Base-by-base conservation (phyloP, 148 eudicot genomes). In the Vaccinium myrtillus region DNA sequence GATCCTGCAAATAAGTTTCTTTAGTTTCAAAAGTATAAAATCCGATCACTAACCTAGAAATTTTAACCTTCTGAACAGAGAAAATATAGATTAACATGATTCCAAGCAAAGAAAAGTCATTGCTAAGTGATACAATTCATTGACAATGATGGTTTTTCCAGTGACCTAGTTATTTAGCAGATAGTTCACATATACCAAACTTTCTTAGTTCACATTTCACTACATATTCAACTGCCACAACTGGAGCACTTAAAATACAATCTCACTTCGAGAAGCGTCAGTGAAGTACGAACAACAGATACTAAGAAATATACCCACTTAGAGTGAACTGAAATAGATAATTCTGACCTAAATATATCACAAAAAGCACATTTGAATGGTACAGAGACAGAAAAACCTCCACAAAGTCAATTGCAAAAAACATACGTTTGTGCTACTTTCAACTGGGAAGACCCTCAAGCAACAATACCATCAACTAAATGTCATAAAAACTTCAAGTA, bases 1-100 rank as follows among this genome's bases (percentile, higher is more conserved):
- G 53, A 80, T 84, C 85, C 90, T 88, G 83, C 86, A 84, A 78
- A n/a, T 54, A 27, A 74, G 6, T 73, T 55, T 54, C 4, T 10
- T 82, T 51, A 73, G 67, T 53, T 53, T 55, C 39, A 77, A 21
- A 81, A 75, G 76, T 59, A 69, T 27, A 81, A 61, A 12, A n/a
- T 7, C 7, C 13, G 5, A 43, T 39, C 39, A 14, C 50, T 63
- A 6, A 63, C 19, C 73, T 81, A 23, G 75, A 43, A 21, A 19
- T 43, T n/a, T 6, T 12, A 69, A 69, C n/a, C 12, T 70, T 48
- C 58, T 48, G 54, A 81, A 46, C 56, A 67, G 75, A 59, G 1
- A 27, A 69, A 30, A 48, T 23, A 30, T 53, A 49, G 21, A 9
- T 49, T 49, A 69, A 59, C 46, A 82, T 65, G 16, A 63, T 11